phyloP scores from a whole-genome alignment of 345 rosid genomes.

The Salix purpurea region DNA sequence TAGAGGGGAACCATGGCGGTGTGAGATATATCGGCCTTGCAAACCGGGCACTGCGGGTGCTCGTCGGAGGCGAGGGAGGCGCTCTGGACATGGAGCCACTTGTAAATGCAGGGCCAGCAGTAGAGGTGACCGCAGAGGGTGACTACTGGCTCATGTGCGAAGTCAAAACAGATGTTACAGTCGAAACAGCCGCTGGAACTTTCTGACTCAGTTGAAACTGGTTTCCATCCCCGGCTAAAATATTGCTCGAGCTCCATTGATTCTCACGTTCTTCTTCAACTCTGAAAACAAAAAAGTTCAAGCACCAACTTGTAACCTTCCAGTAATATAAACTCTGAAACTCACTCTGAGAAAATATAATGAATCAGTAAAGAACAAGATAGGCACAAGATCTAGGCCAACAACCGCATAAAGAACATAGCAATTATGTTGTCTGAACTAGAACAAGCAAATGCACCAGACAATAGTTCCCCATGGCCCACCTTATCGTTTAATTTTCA shows the following conservation, averaged over 20 bases:
- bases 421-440: not conserved
- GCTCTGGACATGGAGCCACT: constrained; percentile 77
- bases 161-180: constrained; percentile 86
- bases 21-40: constrained; percentile 78
- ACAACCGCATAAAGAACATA: not conserved
- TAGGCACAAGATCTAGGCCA: not conserved
- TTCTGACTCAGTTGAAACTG: constrained; percentile 27
- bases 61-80: constrained; percentile 53
- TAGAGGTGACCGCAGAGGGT: constrained; percentile 93
- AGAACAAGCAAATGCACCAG: not conserved
- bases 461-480: constrained; percentile 6
- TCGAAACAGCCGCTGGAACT: constrained; percentile 60
- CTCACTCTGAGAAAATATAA: not conserved
- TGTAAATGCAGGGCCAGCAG: constrained; percentile 97
- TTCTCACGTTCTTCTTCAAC: not conserved
- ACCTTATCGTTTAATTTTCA: not conserved
- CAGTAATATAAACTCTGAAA: not conserved
- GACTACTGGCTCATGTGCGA: constrained; percentile 79
- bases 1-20: constrained; percentile 86
- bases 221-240: constrained; percentile 41
- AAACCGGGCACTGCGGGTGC: constrained; percentile 80
- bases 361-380: not conserved
- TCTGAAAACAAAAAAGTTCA: constrained; percentile 8
- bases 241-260: constrained; percentile 49
- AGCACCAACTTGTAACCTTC: not conserved